Conservation (phyloP, 495 filamentous ascomycete species). For the Penicillium tannophilum region DNA sequence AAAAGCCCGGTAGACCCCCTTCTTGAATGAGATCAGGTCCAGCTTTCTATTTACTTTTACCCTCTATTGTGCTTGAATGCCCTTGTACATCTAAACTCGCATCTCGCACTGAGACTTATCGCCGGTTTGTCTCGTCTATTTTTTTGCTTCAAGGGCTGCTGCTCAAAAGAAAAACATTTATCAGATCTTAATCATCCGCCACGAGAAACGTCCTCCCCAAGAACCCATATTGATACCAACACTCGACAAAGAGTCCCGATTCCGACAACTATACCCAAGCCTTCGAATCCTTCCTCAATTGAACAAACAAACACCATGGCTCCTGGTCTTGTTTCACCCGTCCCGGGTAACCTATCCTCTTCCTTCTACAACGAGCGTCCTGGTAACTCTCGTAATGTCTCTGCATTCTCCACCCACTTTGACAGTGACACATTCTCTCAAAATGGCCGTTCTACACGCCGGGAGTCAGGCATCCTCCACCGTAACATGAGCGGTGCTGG, state of each 20-base stretch:
- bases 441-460: constrained; percentile 22
- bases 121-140: constrained; percentile 27
- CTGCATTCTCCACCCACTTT: constrained; percentile 21
- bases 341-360: constrained; percentile 26
- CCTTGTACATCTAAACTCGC: constrained; percentile 1
- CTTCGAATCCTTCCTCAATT: constrained; percentile 4
- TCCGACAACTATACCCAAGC: constrained; percentile 9
- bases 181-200: constrained; percentile 17
- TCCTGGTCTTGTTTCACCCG: constrained; percentile 25
- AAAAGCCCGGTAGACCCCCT: constrained; percentile 13
- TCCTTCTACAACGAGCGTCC: constrained; percentile 20
- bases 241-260: constrained; percentile 11
- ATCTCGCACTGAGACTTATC: constrained; percentile 3
- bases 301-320: constrained; percentile 22
- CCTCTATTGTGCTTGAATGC: constrained; percentile 5
- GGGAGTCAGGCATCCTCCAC: constrained; percentile 20
- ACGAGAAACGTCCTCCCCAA: constrained; percentile 10
- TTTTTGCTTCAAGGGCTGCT: constrained; percentile 28
- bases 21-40: not conserved
- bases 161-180: constrained; percentile 23
- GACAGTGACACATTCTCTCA: constrained; percentile 31
- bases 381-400: constrained; percentile 24
- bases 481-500: constrained; percentile 25
- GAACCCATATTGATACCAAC: not conserved
- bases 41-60: constrained; percentile 6